Conservation (phyloP, 345 rosid species). For the Moricandia moricandioides region DNA sequence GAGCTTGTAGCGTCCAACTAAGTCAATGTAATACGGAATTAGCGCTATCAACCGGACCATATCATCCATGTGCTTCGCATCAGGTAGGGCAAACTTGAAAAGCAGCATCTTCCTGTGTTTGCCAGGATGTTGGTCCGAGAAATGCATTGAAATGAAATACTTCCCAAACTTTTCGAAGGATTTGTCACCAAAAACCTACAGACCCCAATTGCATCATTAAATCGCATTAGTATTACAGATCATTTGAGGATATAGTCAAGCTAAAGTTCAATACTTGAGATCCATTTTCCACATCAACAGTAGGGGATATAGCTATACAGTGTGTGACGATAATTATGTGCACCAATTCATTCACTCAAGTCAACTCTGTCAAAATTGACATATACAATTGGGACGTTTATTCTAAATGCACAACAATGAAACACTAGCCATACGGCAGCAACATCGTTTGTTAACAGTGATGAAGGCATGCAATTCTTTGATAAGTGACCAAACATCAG, state of each 20-base stretch:
- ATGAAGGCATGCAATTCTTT: neutral
- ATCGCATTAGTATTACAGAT: neutral
- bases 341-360: too few relatives aligned
- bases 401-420: neutral
- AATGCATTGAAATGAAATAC: conserved; percentile 92
- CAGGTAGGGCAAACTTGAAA: conserved; percentile 88
- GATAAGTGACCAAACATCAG: conserved; percentile 2
- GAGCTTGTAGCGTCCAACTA: conserved; percentile 87
- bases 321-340: neutral
- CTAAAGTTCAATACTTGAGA: neutral
- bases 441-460: neutral
- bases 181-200: conserved; percentile 94
- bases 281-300: neutral
- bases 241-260: neutral
- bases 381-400: neutral
- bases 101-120: conserved; percentile 76
- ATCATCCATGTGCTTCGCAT: conserved; percentile 73
- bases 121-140: conserved; percentile 85
- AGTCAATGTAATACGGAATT: conserved; percentile 91
- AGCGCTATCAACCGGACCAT: conserved; percentile 81
- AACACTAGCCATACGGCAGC: neutral
- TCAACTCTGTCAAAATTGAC: too few relatives aligned
- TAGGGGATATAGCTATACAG: too few relatives aligned
- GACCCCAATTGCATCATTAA: neutral
- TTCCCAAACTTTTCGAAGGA: conserved; percentile 82